Evolutionary conservation across 495 filamentous ascomycete genomes (phyloP), one percentile per base, ranked within the genome.

Genomic region (Penicillium desertorum): DNA sequence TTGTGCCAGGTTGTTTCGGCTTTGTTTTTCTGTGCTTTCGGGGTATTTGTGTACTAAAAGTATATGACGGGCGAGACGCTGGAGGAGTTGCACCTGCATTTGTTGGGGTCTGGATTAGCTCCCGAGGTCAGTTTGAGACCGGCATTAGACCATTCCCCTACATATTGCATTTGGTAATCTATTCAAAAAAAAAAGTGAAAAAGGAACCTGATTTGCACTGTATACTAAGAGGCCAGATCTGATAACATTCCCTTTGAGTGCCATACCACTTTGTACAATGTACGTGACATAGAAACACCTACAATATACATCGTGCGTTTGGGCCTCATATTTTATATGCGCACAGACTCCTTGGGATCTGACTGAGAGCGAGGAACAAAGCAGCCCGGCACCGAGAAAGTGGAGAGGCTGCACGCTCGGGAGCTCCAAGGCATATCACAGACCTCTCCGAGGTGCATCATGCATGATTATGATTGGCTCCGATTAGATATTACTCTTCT

Each of bases 381-480:
- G 30, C 45, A 42, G 39, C 57, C 45, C n/a, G 34, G 22, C 41
- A 43, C 56, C 59, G 47, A 56, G 45, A 34, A 54, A 57, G 65
- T 62, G 62, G 65, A 65, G 34, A 56, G 54, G 22, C 54, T 48
- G 61, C 58, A 62, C 48, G 4, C 51, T 41, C 60, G 42, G 44
- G 58, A 58, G 57, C 55, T 62, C 58, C 58, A 27, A 48, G 47
- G 57, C 57, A 65, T 65, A 63, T 63, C 62, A 62, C 56, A 59
- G 60, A 61, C 57, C 57, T 62, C 46, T 46, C 41, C 41, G 34
- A 54, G 22, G 55, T 64, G 51, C 51, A 62, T 36, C 9, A 45
- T 36, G 47, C 32, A 44, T 12, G 17, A 20, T 60, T 54, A 51
- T 60, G 17, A 65, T 67, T 65, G 57, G 62, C 34, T 25, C 7